Percentiles rank a stretch among this genome's conserved stretches.
These are phyloP conservation scores for Lactarius sanguifluus DNA, from an alignment of 768 basidiomycete genomes.

Conservation along the genomic window DNA sequence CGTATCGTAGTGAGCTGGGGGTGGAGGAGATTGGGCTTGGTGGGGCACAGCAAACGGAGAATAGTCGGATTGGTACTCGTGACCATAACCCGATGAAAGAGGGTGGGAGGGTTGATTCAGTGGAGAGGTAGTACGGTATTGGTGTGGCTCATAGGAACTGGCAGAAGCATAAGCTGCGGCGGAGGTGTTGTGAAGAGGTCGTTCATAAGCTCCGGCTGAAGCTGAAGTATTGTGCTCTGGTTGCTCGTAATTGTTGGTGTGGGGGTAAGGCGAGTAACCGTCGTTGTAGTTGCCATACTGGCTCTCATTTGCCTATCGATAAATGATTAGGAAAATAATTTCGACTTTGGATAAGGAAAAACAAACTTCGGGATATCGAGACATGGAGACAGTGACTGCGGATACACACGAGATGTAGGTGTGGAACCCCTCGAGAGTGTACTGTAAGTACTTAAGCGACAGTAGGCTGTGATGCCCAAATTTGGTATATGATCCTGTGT, in stretches of 20 bases:
- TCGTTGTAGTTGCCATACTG: slow-evolving; percentile 67
- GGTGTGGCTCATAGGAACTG: slow-evolving; percentile 35
- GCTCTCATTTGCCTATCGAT: slow-evolving; percentile 57
- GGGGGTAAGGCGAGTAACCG: slow-evolving; percentile 54
- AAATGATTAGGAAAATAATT: neutral
- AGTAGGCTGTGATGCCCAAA: neutral
- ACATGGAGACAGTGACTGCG: slow-evolving; percentile 35
- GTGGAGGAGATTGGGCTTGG: slow-evolving; percentile 31
- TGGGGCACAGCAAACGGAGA: slow-evolving; percentile 29
- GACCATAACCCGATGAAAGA: slow-evolving; percentile 22
- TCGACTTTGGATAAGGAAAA: neutral
- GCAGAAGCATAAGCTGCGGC: neutral
- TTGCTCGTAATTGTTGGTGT: slow-evolving; percentile 36
- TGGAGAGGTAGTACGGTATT: slow-evolving; percentile 40
- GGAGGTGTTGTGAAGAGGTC: neutral
- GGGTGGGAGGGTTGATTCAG: slow-evolving; percentile 16
- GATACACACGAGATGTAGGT: neutral
- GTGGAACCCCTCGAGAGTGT: neutral
- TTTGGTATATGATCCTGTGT: neutral
- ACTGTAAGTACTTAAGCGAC: too few relatives aligned
- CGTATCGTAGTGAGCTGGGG: slow-evolving; percentile 32
- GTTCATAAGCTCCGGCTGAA: neutral
- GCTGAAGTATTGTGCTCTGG: slow-evolving; percentile 24
- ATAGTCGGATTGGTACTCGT: slow-evolving; percentile 23
- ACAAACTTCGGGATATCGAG: slow-evolving; percentile 44